A percentile compares a stretch with the other conserved stretches of the same genome.
Conservation (phyloP, 1,284 basidiomycete species). For the Ceratobasidium sp. region DNA sequence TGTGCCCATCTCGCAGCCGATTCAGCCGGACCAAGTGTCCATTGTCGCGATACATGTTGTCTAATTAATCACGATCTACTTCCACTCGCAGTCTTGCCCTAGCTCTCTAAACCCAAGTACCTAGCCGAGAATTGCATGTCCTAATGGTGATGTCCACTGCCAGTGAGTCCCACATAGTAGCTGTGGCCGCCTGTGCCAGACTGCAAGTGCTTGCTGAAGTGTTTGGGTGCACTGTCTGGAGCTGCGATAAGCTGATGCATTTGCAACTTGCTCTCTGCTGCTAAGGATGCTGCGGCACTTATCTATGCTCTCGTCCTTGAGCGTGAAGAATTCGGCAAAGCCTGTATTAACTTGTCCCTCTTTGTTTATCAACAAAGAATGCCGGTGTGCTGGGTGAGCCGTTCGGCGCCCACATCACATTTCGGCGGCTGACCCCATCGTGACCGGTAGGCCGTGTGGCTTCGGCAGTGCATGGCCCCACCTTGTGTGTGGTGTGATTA, state of each 20-base stretch:
- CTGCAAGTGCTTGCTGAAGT: slow-evolving; percentile 26
- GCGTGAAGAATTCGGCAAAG: slow-evolving; percentile 39
- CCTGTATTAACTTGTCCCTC: slow-evolving; percentile 28
- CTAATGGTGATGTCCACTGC: background rate
- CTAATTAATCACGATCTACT: too few relatives aligned
- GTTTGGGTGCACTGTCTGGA: slow-evolving; percentile 13
- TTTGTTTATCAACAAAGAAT: too few relatives aligned
- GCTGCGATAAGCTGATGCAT: slow-evolving; percentile 41
- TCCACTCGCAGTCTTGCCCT: too few relatives aligned
- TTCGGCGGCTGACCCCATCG: too few relatives aligned
- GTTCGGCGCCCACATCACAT: too few relatives aligned
- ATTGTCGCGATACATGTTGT: too few relatives aligned
- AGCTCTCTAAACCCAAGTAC: too few relatives aligned
- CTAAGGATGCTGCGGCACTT: slow-evolving; percentile 29
- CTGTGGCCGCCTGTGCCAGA: slow-evolving; percentile 16
- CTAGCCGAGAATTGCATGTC: too few relatives aligned
- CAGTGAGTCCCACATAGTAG: slow-evolving; percentile 1
- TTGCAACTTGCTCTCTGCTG: slow-evolving; percentile 15
- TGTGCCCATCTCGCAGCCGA: slow-evolving; percentile 20
- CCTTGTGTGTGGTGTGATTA: too few relatives aligned
- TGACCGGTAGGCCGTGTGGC: too few relatives aligned
- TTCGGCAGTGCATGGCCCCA: too few relatives aligned
- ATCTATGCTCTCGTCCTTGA: slow-evolving; percentile 34
- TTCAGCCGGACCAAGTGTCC: background rate
- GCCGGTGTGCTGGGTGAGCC: too few relatives aligned